Conservation (phyloP, 163 green algal species). For the Volvox carteri region DNA sequence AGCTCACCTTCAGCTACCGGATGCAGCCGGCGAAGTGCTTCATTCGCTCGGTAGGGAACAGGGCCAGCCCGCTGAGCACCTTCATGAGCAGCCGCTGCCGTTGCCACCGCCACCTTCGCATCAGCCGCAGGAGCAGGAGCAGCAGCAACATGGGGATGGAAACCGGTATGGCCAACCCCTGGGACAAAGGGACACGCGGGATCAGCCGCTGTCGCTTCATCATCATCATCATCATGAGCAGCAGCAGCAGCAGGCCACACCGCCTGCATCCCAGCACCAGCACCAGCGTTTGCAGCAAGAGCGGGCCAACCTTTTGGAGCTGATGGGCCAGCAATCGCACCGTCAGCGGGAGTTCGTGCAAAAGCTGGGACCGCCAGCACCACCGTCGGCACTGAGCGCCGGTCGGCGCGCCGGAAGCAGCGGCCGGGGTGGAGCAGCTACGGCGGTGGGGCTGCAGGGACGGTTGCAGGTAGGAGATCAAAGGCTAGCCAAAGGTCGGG, state of each 20-base stretch:
- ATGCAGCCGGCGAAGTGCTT: too few relatives aligned
- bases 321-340: constrained; percentile 20
- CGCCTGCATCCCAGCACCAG: too few relatives aligned
- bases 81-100: too few relatives aligned
- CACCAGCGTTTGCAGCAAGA: neutral
- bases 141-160: neutral
- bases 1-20: neutral
- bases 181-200: too few relatives aligned
- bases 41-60: too few relatives aligned
- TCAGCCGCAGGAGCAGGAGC: neutral
- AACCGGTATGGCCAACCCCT: too few relatives aligned
- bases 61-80: too few relatives aligned
- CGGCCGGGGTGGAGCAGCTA: neutral
- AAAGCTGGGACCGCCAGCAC: neutral
- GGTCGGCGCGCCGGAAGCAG: neutral
- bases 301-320: constrained; percentile 15
- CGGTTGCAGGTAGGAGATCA: constrained; percentile 26
- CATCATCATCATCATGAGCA: neutral
- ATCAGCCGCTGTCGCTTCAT: neutral
- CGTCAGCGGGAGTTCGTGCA: constrained; percentile 43
- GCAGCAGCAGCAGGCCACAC: neutral
- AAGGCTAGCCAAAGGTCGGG: too few relatives aligned
- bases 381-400: neutral
- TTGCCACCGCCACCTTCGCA: too few relatives aligned
- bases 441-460: constrained; percentile 22